These are phyloP conservation scores for Colletotrichum liriopes DNA, from an alignment of 2,329 filamentous ascomycete genomes.

Conservation along the genomic window DNA sequence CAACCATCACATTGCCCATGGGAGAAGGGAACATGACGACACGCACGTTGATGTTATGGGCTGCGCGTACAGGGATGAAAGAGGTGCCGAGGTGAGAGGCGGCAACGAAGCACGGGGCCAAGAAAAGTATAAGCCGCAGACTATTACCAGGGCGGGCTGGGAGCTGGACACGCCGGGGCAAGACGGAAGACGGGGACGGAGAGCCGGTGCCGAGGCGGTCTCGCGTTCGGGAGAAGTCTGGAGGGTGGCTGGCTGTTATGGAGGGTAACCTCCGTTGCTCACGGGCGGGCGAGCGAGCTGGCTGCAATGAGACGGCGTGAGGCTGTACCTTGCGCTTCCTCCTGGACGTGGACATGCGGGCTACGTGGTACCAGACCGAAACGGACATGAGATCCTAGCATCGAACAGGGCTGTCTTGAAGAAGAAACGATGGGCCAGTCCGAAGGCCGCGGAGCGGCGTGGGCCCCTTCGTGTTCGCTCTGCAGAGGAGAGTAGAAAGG, in stretches of 20 bases:
- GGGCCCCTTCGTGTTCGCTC: not conserved
- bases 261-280: not conserved
- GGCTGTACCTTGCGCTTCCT: not conserved
- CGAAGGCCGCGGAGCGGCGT: not conserved
- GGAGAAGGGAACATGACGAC: not conserved
- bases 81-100: not conserved
- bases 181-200: not conserved
- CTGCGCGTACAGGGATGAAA: not conserved
- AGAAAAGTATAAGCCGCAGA: not conserved
- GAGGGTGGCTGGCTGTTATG: not conserved
- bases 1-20: not conserved
- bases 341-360: not conserved
- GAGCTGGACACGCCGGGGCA: not conserved
- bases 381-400: conserved; percentile 1
- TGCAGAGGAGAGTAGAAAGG: not conserved
- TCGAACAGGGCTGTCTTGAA: not conserved
- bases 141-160: not conserved
- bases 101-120: not conserved
- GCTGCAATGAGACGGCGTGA: not conserved
- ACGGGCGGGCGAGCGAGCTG: not conserved
- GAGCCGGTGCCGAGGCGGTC: not conserved
- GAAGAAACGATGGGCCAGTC: not conserved
- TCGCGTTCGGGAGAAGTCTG: conserved; percentile 1
- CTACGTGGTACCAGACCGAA: not conserved
- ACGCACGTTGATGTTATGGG: not conserved